A percentile compares a stretch with the other conserved stretches of the same genome.
Conservation (phyloP, 169 alveolate species). For the Neospora caninum region DNA sequence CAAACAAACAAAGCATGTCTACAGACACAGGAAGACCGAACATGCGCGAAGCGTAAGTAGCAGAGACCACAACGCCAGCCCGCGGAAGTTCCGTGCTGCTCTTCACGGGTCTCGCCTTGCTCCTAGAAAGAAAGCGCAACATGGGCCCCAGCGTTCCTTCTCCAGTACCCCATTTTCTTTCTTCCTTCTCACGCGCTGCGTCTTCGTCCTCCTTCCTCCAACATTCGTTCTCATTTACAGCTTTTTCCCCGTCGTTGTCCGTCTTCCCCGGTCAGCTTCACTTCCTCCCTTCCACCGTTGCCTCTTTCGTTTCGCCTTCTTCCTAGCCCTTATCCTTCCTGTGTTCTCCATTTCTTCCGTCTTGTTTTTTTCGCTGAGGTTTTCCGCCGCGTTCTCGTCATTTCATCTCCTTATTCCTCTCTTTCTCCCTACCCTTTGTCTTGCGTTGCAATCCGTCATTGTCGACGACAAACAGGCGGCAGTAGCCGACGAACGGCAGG, state of each 20-base stretch:
- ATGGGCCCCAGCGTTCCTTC: too few relatives aligned
- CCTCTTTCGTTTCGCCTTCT: background rate
- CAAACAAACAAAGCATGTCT: too few relatives aligned
- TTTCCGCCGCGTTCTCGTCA: background rate
- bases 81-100: too few relatives aligned
- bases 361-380: background rate
- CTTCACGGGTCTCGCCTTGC: too few relatives aligned
- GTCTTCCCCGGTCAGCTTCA: background rate
- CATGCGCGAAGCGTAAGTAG: too few relatives aligned
- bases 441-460: background rate
- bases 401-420: background rate
- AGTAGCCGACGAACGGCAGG: background rate
- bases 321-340: background rate
- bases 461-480: conserved; percentile 14
- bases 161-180: too few relatives aligned
- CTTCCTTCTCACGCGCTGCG: too few relatives aligned
- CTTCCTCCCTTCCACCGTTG: background rate
- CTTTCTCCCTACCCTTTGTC: conserved; percentile 4
- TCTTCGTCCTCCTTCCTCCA: too few relatives aligned
- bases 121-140: too few relatives aligned
- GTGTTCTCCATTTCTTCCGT: background rate
- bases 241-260: background rate
- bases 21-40: too few relatives aligned
- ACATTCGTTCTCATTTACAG: background rate
- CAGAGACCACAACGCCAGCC: too few relatives aligned